Evolutionary conservation across 768 basidiomycete genomes (phyloP), one percentile per base, ranked within the genome.

Genomic region (Trametes cubensis): DNA sequence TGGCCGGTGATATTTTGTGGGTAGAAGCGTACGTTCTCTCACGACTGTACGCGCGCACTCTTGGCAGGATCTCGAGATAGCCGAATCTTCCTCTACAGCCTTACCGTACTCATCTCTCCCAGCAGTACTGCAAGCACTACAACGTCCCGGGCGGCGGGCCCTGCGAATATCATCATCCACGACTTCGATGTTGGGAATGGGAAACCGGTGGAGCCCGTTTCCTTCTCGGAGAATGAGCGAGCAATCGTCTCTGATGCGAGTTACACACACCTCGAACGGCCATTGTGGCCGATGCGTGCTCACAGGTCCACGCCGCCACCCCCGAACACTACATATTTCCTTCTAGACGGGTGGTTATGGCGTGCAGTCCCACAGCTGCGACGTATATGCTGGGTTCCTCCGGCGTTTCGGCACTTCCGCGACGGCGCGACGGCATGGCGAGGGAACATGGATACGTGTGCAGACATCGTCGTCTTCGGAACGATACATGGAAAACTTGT

Each of bases 281-380:
- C 39, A 17, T 21, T 54, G 8, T 40, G 52, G 39, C 40, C 52
- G 6, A 10, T 17, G 21, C 38, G 20, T 21, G 44, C 44, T 10
- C 51, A 53, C 40, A 20, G 28, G 28, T 4, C n/a, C 11, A 25
- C 52, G 20, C 3, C 52, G 18, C 11, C 2, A 13, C 21, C 39
- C 3, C 25, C 52, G 6, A 25, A 20, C 14, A 1, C 39, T 7
- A 13, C 23, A 3, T 54, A 54, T 39, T 54, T 54, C 52, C 21
- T 54, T 39, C 15, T 41, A 18, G 21, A 42, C 17, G 52, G 52
- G 3, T 54, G 52, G 52, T 40, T 54, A 3, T 54, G 52, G 52
- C 52, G 39, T 4, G 52, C 39, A 7, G 21, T 26, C 20, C 39
- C 44, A 10, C n/a, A 45, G 44, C 44, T 45, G 4, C 44, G 44